phyloP scores from a whole-genome alignment of 345 rosid species.

The Linum tenue region DNA sequence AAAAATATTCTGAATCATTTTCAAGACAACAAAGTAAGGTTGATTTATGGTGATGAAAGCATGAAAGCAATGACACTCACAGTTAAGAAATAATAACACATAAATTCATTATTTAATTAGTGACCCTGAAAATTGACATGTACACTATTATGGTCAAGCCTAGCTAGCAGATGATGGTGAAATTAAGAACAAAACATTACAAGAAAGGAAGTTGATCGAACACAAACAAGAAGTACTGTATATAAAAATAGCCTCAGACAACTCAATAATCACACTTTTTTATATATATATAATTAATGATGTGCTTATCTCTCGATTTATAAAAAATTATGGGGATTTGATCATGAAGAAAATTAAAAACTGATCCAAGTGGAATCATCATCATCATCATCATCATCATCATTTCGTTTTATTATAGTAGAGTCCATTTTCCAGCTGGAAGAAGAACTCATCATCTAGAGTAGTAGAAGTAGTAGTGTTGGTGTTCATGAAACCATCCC shows the following conservation, averaged over 20 bases:
- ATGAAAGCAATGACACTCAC: no score
- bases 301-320: neutral
- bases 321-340: slow-evolving; percentile 16
- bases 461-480: neutral
- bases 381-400: slow-evolving; percentile 64
- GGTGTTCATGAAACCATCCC: slow-evolving; percentile 38
- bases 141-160: no score
- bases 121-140: no score
- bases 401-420: slow-evolving; percentile 20
- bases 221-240: no score
- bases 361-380: neutral
- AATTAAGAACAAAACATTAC: no score
- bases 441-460: slow-evolving; percentile 34
- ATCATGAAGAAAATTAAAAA: slow-evolving; percentile 9
- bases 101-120: no score
- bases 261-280: slow-evolving; percentile 25
- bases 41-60: neutral
- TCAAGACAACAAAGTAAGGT: neutral
- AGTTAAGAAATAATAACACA: no score
- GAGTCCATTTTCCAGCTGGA: slow-evolving; percentile 17
- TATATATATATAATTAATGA: slow-evolving; percentile 8
- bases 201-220: slow-evolving; percentile 19
- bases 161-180: no score
- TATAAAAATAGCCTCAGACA: neutral
- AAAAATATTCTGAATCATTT: neutral